Conservation (phyloP, 208 protist genomes). For the Trypanosoma scelopori region DNA sequence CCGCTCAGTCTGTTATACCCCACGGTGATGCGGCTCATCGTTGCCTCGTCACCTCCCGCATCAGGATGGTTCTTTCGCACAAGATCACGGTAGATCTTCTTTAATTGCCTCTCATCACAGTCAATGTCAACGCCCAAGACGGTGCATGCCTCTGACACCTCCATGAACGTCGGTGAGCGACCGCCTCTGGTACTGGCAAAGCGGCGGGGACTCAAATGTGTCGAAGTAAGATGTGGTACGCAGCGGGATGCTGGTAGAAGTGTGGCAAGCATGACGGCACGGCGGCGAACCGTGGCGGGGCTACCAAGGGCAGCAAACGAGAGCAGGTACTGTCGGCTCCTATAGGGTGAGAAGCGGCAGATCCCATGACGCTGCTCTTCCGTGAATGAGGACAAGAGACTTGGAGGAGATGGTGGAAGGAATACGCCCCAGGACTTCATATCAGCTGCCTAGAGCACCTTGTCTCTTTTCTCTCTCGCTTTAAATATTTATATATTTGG, state of each 20-base stretch:
- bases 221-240: background rate
- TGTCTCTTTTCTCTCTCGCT: too few species aligned
- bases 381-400: too few species aligned
- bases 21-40: conserved; percentile 80
- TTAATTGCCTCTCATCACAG: conserved; percentile 40
- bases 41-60: conserved; percentile 63
- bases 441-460: too few species aligned
- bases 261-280: background rate
- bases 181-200: conserved; percentile 23
- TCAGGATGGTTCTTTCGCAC: conserved; percentile 77
- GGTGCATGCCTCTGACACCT: conserved; percentile 53
- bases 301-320: too few species aligned
- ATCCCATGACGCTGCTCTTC: too few species aligned
- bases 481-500: too few species aligned
- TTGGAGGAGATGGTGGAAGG: too few species aligned
- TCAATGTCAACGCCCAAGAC: conserved; percentile 51
- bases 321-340: too few species aligned
- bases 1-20: conserved; percentile 60
- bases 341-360: too few species aligned
- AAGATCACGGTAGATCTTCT: conserved; percentile 70
- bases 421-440: too few species aligned
- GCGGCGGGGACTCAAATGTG: conserved; percentile 27
- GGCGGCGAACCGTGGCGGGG: background rate
- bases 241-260: background rate
- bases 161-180: conserved; percentile 46